Conservation (phyloP, 352 stramenopile species). For the Hyaloperonospora brassicae region DNA sequence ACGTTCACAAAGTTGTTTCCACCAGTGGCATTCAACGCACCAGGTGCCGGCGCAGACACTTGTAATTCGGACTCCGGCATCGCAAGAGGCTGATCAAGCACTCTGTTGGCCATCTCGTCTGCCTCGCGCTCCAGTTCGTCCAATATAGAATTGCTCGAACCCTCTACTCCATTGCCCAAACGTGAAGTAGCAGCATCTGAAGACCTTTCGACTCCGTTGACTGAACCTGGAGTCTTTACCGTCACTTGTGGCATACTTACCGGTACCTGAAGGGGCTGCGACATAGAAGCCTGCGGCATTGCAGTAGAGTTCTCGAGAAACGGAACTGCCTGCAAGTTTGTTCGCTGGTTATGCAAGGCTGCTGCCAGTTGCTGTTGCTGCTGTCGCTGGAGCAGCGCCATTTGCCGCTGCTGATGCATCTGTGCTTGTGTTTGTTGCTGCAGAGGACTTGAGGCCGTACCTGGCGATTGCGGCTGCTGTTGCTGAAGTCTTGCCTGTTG, state of each 20-base stretch:
- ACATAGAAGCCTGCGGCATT: slow-evolving; percentile 30
- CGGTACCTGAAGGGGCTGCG: slow-evolving; percentile 54
- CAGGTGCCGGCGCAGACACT: slow-evolving; percentile 28
- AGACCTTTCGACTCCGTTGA: slow-evolving; percentile 16
- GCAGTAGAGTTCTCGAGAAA: slow-evolving; percentile 34
- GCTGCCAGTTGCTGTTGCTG: slow-evolving; percentile 73
- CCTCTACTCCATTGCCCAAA: slow-evolving; percentile 17
- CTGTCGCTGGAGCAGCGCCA: slow-evolving; percentile 50
- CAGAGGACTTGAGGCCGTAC: slow-evolving; percentile 30
- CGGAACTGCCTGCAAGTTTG: slow-evolving; percentile 55
- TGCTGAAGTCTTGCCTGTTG: slow-evolving; percentile 33
- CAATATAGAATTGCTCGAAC: slow-evolving; percentile 60
- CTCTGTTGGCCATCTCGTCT: slow-evolving; percentile 79
- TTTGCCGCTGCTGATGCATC: slow-evolving; percentile 48
- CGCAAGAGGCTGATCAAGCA: slow-evolving; percentile 71
- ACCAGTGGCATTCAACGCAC: slow-evolving; percentile 20
- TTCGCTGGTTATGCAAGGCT: slow-evolving; percentile 58
- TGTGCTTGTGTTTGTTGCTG: slow-evolving; percentile 45
- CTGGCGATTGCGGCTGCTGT: slow-evolving; percentile 33
- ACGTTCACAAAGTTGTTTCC: slow-evolving; percentile 24
- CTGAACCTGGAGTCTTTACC: slow-evolving; percentile 17
- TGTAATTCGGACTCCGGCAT: slow-evolving; percentile 81
- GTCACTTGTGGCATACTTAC: slow-evolving; percentile 37
- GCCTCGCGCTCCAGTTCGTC: slow-evolving; percentile 80
- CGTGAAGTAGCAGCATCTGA: slow-evolving; percentile 11